Evolutionary conservation across 1,284 basidiomycete genomes (phyloP).

Genomic region (Boletus semigastroideus): DNA sequence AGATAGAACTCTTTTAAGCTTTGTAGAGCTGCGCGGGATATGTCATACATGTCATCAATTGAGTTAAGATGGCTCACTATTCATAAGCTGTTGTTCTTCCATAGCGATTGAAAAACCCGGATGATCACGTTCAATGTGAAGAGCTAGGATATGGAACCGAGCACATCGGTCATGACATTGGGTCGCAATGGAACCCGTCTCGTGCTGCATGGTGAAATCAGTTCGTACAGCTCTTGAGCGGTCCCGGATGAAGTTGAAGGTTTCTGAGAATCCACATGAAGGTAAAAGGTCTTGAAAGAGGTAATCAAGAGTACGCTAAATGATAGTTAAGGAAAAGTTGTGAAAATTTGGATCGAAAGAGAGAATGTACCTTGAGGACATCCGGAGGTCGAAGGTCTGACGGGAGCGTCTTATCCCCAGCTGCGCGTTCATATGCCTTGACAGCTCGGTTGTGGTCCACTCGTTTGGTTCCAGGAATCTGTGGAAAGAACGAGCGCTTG

Average conservation of each 20-base stretch:
- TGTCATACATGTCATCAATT: neutral
- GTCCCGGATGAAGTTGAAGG: slow-evolving; percentile 88
- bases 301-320: slow-evolving; percentile 85
- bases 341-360: neutral
- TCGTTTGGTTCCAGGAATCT: slow-evolving; percentile 73
- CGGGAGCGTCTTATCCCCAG: slow-evolving; percentile 89
- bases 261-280: slow-evolving; percentile 65
- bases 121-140: slow-evolving; percentile 72
- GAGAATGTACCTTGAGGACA: slow-evolving; percentile 67
- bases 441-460: slow-evolving; percentile 89
- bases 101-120: slow-evolving; percentile 66
- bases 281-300: slow-evolving; percentile 83
- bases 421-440: slow-evolving; percentile 93
- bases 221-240: slow-evolving; percentile 88
- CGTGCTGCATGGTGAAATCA: slow-evolving; percentile 94
- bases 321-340: neutral
- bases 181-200: slow-evolving; percentile 76
- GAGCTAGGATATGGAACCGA: slow-evolving; percentile 87
- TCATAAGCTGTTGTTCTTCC: slow-evolving; percentile 89
- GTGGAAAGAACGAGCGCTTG: slow-evolving; percentile 39
- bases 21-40: slow-evolving; percentile 66
- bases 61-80: slow-evolving; percentile 55
- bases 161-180: slow-evolving; percentile 93
- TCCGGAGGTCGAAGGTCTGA: slow-evolving; percentile 89
- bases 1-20: slow-evolving; percentile 93